Evolutionary conservation across 23 red algal genomes (phyloP), one percentile per base, ranked within the genome.

Genomic region (Gracilariopsis chorda): DNA sequence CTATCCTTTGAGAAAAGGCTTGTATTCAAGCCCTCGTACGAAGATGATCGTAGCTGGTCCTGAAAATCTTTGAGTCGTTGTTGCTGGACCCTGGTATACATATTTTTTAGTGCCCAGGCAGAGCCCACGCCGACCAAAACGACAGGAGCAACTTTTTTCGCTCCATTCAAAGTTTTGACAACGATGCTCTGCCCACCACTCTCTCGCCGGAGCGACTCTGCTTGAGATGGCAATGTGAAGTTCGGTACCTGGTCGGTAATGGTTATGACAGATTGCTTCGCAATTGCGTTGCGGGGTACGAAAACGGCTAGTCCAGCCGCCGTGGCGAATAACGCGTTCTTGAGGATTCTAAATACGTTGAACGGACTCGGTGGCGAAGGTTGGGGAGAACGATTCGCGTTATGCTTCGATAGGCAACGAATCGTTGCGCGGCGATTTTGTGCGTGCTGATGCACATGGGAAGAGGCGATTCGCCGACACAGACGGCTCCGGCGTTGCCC

Each of bases 221-320:
- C 88, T 48, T 94, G 79, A 44, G 67, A 78, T 14, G 91, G 91
- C 33, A 94, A 47, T 52, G 91, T 79, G 36, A 86, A 94, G 69
- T 79, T 94, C 25, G 88, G 88, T 27, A 86, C 82, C 43, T 94
- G 91, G 51, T 94, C 80, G 33, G 91, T 94, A 70, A 94, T 94
- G 23, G 91, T 94, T 49, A 94, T 86, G 21, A 83, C 81, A 33
- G 91, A 58, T 39, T 77, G 74, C 55, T 76, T 73, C 19, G 67
- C 67, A 35, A 73, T 73, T 25, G 20, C 67, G 6, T 73, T 36
- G 37, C 67, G 67, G 23, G 67, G 67, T 23, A 73, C 2, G 19
- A 73, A 23, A 44, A 73, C 40, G 28, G 67, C 13, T 27, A 73
- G 5, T 46, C 37, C 67, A 23, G 67, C 40, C 13, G 40, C 29